A percentile compares a stretch with the other conserved stretches of the same genome.
Conservation (phyloP, 2,329 filamentous ascomycete species). For the Hawksworthiomyces lignivorus region DNA sequence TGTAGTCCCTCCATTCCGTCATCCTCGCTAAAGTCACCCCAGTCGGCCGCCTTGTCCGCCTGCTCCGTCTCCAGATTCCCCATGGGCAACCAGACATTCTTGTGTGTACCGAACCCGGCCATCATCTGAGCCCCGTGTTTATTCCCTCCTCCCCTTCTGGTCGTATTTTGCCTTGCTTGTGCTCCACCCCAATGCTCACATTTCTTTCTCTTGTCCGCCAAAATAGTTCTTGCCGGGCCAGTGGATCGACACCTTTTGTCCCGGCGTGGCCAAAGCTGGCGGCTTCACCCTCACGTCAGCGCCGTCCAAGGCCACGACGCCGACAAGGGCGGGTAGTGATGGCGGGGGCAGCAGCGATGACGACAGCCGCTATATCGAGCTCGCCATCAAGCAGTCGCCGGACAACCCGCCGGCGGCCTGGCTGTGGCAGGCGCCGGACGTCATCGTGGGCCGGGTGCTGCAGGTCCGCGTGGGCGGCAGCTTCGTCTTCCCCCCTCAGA, state of each 20-base stretch:
- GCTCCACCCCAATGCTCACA: too few species aligned
- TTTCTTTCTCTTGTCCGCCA: slow-evolving; percentile 15
- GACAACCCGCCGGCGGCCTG: slow-evolving; percentile 67
- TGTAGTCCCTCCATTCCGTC: slow-evolving; percentile 51
- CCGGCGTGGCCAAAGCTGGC: slow-evolving; percentile 60
- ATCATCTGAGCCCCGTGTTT: slow-evolving; percentile 11
- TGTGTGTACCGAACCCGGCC: too few species aligned
- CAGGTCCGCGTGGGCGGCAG: slow-evolving; percentile 68
- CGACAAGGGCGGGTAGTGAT: too few species aligned
- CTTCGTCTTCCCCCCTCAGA: slow-evolving; percentile 68
- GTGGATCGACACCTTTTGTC: slow-evolving; percentile 80
- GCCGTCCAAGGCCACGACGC: slow-evolving; percentile 42
- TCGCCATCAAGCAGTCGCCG: slow-evolving; percentile 68
- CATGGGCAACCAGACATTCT: slow-evolving; percentile 35
- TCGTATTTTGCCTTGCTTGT: too few species aligned
- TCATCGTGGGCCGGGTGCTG: slow-evolving; percentile 52
- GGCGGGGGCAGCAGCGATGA: too few species aligned
- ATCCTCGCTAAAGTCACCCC: slow-evolving; percentile 52
- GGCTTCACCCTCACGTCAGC: slow-evolving; percentile 84
- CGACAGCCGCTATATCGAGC: slow-evolving; percentile 53
- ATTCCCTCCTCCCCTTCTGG: too few species aligned
- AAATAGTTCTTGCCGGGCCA: slow-evolving; percentile 70
- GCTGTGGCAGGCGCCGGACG: slow-evolving; percentile 53
- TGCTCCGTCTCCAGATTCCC: slow-evolving; percentile 58
- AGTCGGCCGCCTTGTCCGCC: slow-evolving; percentile 58